Evolutionary conservation across 1,284 basidiomycete genomes (phyloP).

Genomic region (Apiotrichum veenhuisii): DNA sequence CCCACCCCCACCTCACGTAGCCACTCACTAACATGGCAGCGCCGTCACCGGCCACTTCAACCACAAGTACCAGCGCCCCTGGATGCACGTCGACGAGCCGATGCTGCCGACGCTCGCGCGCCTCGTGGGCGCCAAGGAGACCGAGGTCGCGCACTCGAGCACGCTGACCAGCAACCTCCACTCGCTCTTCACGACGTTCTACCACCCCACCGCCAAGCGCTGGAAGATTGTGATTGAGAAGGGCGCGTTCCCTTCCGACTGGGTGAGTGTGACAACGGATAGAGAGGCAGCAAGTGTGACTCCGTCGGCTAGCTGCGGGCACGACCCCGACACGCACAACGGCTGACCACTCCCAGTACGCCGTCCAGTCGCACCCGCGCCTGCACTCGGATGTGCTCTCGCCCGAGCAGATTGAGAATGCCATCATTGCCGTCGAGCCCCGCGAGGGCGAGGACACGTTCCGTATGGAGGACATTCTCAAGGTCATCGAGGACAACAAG

Average conservation of each 20-base stretch:
- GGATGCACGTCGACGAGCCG: slow-evolving; percentile 74
- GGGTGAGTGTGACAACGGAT: slow-evolving; percentile 60
- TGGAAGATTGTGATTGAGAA: slow-evolving; percentile 96
- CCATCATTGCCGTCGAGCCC: slow-evolving; percentile 75
- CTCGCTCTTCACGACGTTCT: slow-evolving; percentile 89
- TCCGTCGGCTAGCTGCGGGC: not conserved
- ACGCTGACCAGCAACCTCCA: slow-evolving; percentile 93
- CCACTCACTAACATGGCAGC: slow-evolving; percentile 50
- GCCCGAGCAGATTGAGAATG: slow-evolving; percentile 56
- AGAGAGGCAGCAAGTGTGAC: not conserved
- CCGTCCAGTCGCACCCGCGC: slow-evolving; percentile 80
- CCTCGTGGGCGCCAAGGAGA: slow-evolving; percentile 77
- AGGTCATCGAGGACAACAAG: slow-evolving; percentile 68
- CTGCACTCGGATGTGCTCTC: slow-evolving; percentile 68
- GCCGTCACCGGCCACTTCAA: slow-evolving; percentile 88
- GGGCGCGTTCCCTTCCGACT: slow-evolving; percentile 92
- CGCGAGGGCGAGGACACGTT: slow-evolving; percentile 80
- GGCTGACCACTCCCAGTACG: slow-evolving; percentile 66
- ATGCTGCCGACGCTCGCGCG: slow-evolving; percentile 73
- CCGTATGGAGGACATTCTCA: slow-evolving; percentile 83
- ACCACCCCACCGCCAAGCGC: slow-evolving; percentile 72
- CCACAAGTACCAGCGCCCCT: slow-evolving; percentile 77
- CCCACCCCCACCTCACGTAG: not conserved
- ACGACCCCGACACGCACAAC: too few relatives aligned
- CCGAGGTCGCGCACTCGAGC: slow-evolving; percentile 90